Evolutionary conservation across 306 rosid species (phyloP).

Genomic region (Nissolia schottii): DNA sequence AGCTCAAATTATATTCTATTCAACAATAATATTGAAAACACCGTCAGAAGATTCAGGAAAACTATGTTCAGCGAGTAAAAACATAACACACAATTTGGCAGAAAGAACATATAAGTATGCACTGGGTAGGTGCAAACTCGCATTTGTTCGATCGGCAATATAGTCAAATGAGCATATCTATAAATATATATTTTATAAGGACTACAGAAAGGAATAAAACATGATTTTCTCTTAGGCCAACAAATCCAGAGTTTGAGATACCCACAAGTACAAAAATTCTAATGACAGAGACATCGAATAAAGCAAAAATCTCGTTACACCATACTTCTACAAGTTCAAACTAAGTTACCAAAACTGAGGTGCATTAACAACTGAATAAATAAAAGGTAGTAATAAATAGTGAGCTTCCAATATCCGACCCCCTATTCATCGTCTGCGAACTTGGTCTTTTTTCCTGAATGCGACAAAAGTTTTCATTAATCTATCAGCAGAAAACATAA

Average conservation of each 20-base stretch:
- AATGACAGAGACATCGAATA: background rate
- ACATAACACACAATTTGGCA: too few relatives aligned
- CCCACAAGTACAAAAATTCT: background rate
- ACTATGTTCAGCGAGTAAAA: too few relatives aligned
- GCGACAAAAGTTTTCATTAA: too few relatives aligned
- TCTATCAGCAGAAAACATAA: too few relatives aligned
- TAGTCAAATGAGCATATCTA: background rate
- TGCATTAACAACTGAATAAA: background rate
- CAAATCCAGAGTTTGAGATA: background rate
- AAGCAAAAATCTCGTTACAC: background rate
- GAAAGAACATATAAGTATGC: too few relatives aligned
- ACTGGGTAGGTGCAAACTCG: too few relatives aligned
- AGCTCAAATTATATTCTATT: too few relatives aligned
- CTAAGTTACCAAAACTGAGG: slow-evolving; percentile 24
- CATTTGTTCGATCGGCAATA: too few relatives aligned
- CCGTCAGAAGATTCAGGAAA: too few relatives aligned
- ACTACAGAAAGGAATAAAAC: background rate
- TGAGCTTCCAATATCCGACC: background rate
- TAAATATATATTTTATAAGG: background rate
- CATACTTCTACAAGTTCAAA: background rate
- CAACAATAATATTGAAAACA: too few relatives aligned
- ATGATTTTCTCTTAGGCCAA: background rate
- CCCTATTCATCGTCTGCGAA: slow-evolving; percentile 28
- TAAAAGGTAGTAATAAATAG: background rate
- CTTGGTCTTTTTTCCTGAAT: slow-evolving; percentile 26